Evolutionary conservation across 176 grass and related monocot species (phyloP).

Genomic region (Oropetium thomaeum): DNA sequence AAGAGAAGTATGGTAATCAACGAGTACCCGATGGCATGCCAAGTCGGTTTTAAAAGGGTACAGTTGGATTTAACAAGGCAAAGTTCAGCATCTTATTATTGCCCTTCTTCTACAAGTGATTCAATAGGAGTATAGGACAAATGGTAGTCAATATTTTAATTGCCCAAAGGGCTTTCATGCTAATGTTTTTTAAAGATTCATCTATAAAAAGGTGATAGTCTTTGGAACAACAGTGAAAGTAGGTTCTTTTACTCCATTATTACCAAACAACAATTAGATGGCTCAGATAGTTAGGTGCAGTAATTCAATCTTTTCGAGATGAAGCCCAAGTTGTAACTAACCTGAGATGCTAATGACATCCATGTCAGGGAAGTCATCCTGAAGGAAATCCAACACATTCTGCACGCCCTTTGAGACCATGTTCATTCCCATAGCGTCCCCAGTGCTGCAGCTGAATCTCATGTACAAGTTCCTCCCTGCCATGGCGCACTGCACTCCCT

Average conservation of each 20-base stretch:
- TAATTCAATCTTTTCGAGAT: neutral
- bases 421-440: slow-evolving; percentile 99
- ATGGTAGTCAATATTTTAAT: neutral
- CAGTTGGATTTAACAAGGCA: neutral
- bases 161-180: neutral
- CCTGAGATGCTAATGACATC: slow-evolving; percentile 91
- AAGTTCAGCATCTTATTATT: neutral
- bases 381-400: slow-evolving; percentile 79
- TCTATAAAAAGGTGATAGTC: neutral
- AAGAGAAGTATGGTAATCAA: neutral
- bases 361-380: slow-evolving; percentile 86
- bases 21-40: neutral
- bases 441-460: slow-evolving; percentile 86
- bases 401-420: slow-evolving; percentile 97
- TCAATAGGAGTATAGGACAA: neutral
- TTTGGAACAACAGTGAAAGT: neutral
- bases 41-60: slow-evolving; percentile 5
- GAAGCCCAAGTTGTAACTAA: slow-evolving; percentile 7
- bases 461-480: slow-evolving; percentile 96
- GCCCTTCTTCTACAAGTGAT: neutral
- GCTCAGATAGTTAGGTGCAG: neutral
- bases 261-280: neutral
- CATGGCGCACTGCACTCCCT: slow-evolving; percentile 66
- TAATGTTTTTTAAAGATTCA: neutral
- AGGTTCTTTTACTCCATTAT: neutral